Evolutionary conservation across 1,139 yeast genomes (phyloP).

Genomic region (Lipomyces yarrowii): DNA sequence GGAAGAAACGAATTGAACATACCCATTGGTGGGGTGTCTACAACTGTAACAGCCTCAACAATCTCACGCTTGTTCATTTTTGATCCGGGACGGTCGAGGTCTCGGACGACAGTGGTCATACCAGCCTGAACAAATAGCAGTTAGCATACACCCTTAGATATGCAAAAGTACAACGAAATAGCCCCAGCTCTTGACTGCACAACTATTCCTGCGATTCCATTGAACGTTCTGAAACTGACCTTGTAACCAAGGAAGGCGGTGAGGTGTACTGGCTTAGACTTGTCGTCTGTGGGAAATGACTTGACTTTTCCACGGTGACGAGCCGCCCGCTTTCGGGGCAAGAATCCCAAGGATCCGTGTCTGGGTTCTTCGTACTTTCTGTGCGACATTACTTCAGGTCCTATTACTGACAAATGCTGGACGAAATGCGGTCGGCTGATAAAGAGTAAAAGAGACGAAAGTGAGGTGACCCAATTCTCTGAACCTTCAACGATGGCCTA

Average conservation of each 20-base stretch:
- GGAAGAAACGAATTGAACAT: not conserved
- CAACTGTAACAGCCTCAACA: constrained; percentile 99
- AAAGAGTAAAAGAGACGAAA: not conserved
- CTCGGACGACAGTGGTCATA: constrained; percentile 99
- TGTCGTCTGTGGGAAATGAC: constrained; percentile 99
- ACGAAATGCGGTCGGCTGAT: not conserved
- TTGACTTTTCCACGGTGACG: constrained; percentile 98
- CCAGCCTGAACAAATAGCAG: constrained; percentile 71
- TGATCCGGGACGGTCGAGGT: constrained; percentile 99
- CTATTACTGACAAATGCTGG: not conserved
- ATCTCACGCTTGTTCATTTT: constrained; percentile 99
- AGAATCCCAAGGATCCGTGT: constrained; percentile 99
- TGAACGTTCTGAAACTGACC: constrained; percentile 16
- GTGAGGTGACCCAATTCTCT: not conserved
- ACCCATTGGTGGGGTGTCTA: constrained; percentile 93
- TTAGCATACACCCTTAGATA: not conserved
- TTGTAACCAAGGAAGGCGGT: constrained; percentile 95
- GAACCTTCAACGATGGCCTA: not conserved
- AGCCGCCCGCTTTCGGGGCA: constrained; percentile 76
- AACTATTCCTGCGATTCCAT: not conserved
- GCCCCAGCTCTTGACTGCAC: not conserved
- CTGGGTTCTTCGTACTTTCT: constrained; percentile 99
- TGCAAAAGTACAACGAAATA: not conserved
- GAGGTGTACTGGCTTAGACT: constrained; percentile 97
- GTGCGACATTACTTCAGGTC: constrained; percentile 74